Evolutionary conservation across 371 early-diverging fungal species (phyloP).

Genomic region (Massospora cicadina): DNA sequence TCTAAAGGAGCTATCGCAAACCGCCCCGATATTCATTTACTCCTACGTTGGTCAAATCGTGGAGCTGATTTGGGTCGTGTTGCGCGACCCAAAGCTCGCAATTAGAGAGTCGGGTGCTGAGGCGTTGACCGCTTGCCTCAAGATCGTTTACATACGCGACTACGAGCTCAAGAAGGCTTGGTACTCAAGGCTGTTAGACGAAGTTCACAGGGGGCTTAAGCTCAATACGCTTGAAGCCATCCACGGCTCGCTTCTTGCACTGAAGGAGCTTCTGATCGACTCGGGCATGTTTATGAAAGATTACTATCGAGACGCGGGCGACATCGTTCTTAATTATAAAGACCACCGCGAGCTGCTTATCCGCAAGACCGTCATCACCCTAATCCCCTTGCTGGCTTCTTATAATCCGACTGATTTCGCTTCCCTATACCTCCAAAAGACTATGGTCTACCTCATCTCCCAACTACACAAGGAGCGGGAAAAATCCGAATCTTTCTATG

Average conservation of each 20-base stretch:
- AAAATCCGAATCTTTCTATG: slow-evolving; percentile 53
- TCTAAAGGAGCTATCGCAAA: slow-evolving; percentile 59
- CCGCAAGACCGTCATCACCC: slow-evolving; percentile 59
- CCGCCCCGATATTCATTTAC: slow-evolving; percentile 73
- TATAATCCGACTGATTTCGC: slow-evolving; percentile 69
- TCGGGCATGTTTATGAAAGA: slow-evolving; percentile 80
- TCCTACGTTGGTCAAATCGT: slow-evolving; percentile 69
- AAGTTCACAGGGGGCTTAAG: slow-evolving; percentile 58
- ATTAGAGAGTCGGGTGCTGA: slow-evolving; percentile 74
- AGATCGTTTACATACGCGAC: slow-evolving; percentile 68
- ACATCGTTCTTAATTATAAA: slow-evolving; percentile 53
- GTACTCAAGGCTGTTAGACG: slow-evolving; percentile 73
- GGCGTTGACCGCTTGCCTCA: slow-evolving; percentile 63
- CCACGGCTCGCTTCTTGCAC: slow-evolving; percentile 74
- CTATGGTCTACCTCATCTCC: slow-evolving; percentile 55
- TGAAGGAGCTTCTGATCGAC: slow-evolving; percentile 59
- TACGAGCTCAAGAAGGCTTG: slow-evolving; percentile 40
- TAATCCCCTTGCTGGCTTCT: slow-evolving; percentile 67
- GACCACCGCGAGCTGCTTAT: slow-evolving; percentile 71
- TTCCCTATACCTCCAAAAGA: slow-evolving; percentile 42
- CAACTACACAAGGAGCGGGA: slow-evolving; percentile 66
- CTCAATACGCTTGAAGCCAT: slow-evolving; percentile 55
- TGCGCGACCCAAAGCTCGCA: slow-evolving; percentile 59
- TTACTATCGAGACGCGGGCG: slow-evolving; percentile 57
- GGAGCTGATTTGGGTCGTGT: slow-evolving; percentile 70